Percentiles rank a stretch among this genome's conserved stretches.
These are phyloP conservation scores for Rhynchosporium agropyri DNA, from an alignment of 2,329 filamentous ascomycete species.

Conservation along the genomic window DNA sequence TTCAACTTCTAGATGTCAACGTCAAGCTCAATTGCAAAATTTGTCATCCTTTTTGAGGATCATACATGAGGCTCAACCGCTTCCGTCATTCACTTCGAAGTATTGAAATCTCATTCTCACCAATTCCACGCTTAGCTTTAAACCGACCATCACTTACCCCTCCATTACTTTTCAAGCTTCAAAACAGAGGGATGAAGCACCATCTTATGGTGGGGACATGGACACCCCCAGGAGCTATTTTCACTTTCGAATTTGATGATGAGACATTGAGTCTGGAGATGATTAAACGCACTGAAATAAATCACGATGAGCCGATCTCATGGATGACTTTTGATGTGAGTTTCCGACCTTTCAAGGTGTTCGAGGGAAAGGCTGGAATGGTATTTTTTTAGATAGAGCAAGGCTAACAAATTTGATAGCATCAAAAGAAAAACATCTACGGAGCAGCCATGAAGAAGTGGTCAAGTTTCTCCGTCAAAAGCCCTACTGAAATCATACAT, in stretches of 20 bases:
- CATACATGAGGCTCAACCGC: background rate
- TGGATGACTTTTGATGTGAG: conserved; percentile 91
- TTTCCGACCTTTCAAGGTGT: conserved; percentile 25
- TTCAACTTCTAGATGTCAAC: conserved; percentile 6
- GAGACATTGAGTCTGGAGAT: conserved; percentile 73
- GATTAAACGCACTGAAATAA: conserved; percentile 79
- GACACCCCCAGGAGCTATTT: conserved; percentile 87
- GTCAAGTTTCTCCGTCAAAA: conserved; percentile 78
- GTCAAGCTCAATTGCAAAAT: background rate
- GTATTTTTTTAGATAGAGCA: background rate
- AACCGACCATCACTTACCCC: background rate
- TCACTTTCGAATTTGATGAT: conserved; percentile 86
- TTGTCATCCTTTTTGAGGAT: background rate
- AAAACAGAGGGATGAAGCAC: conserved; percentile 65
- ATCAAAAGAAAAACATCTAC: conserved; percentile 82
- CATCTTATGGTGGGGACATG: conserved; percentile 92
- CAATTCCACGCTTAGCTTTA: background rate
- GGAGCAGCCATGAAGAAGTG: conserved; percentile 93
- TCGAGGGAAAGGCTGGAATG: too few species aligned
- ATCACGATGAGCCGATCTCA: conserved; percentile 82
- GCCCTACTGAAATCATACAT: conserved; percentile 75
- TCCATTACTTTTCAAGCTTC: background rate
- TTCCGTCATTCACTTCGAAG: background rate
- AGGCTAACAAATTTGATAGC: conserved; percentile 51
- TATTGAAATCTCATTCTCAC: background rate